Evolutionary conservation across 208 protist genomes (phyloP).

Genomic region (Naegleria lovaniensis): DNA sequence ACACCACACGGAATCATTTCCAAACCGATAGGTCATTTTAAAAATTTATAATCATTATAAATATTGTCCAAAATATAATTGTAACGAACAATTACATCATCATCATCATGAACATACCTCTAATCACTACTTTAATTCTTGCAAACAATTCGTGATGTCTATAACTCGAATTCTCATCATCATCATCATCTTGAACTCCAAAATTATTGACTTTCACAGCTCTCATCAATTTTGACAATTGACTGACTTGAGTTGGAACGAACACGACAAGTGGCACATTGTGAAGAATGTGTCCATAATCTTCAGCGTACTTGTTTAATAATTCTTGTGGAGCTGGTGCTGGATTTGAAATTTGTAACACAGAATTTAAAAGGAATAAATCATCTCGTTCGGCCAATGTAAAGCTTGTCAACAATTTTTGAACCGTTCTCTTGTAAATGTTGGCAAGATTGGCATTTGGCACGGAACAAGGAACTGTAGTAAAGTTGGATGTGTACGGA

Average conservation of each 20-base stretch:
- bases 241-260: not conserved
- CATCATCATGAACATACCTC: too few species aligned
- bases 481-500: not conserved
- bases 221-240: not conserved
- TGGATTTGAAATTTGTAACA: not conserved
- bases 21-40: too few species aligned
- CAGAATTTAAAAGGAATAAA: not conserved
- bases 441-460: not conserved
- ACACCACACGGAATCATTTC: not conserved
- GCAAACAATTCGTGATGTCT: too few species aligned
- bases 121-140: not conserved
- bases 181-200: not conserved
- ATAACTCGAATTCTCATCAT: not conserved
- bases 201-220: not conserved
- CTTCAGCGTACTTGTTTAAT: not conserved
- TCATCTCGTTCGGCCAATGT: not conserved
- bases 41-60: too few species aligned
- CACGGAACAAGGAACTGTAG: not conserved
- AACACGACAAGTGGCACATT: not conserved
- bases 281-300: constrained; percentile 9
- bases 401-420: not conserved
- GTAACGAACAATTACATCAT: too few species aligned
- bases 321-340: not conserved
- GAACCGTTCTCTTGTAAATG: not conserved
- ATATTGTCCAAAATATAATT: too few species aligned